A percentile compares a stretch with the other conserved stretches of the same genome.
Evolutionary conservation across 1,139 yeast species (phyloP).

Genomic region (Nadsonia starkeyi-henricii): DNA sequence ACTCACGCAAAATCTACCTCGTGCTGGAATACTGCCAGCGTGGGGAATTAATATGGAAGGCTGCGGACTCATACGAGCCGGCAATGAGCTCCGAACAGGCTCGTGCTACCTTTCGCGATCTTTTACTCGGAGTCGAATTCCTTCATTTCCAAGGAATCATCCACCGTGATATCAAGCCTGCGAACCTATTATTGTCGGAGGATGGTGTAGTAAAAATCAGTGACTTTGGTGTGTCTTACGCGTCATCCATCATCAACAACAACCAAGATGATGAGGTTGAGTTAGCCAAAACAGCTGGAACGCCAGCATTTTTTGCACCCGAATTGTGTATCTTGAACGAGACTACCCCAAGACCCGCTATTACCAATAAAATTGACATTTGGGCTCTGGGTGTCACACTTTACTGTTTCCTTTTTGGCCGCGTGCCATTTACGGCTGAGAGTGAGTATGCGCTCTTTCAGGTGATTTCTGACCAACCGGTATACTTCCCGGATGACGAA

Average conservation of each 20-base stretch:
- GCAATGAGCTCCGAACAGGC: slow-evolving; percentile 15
- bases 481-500: slow-evolving; percentile 43
- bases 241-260: slow-evolving; percentile 23
- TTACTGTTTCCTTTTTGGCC: slow-evolving; percentile 77
- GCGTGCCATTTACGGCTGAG: slow-evolving; percentile 81
- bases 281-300: slow-evolving; percentile 79
- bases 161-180: slow-evolving; percentile 93
- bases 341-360: slow-evolving; percentile 30
- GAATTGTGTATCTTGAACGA: slow-evolving; percentile 46
- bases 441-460: slow-evolving; percentile 77
- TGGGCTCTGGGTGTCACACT: slow-evolving; percentile 97
- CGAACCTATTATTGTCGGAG: slow-evolving; percentile 62
- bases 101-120: slow-evolving; percentile 46
- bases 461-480: slow-evolving; percentile 53
- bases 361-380: slow-evolving; percentile 70
- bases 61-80: slow-evolving; percentile 28
- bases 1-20: slow-evolving; percentile 73
- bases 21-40: slow-evolving; percentile 84
- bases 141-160: slow-evolving; percentile 86
- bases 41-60: slow-evolving; percentile 82
- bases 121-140: slow-evolving; percentile 78
- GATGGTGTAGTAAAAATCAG: slow-evolving; percentile 77
- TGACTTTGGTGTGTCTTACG: slow-evolving; percentile 89
- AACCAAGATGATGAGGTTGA: slow-evolving; percentile 57
- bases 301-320: slow-evolving; percentile 79